Evolutionary conservation across 2,329 filamentous ascomycete genomes (phyloP), one percentile per base, ranked within the genome.

Genomic region (Claviceps humidiphila): DNA sequence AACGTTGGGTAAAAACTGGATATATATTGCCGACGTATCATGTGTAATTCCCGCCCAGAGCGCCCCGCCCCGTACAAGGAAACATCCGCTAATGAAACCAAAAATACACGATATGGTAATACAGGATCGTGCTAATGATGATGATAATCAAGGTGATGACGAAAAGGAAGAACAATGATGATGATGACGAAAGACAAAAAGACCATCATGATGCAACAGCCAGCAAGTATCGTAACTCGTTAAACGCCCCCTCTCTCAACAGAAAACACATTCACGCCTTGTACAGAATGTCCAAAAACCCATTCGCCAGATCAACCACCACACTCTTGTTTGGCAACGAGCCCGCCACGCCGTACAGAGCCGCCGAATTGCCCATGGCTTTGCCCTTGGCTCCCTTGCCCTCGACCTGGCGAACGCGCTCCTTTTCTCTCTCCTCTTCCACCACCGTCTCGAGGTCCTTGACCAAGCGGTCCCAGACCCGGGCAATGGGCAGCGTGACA

Each of bases 311-410:
- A 61, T 95, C 88, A 58, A 88, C 87, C 37, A 98, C 89, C 38
- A 98, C 84, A 59, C 86, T 89, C 78, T 97, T 97, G 66, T 98
- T 94, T 1, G 93, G 93, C 67, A 98, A 70, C 63, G 87, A 94
- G 5, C 93, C 93, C 0, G 93, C 93, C 53, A 98, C 90, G 51
- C 93, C 93, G 68, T 98, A 98, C 56, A 98, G 71, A 4, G 90
- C 90, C 1, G 89, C 87, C 14, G 88, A 82, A 65, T 95, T 87
- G 1, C 88, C 88, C 60, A 81, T 77, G 24, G 80, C 81, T 65
- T 82, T 81, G 39, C 81, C 83, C 67, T 82, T 78, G 37, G 71
- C 68, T 0, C 75, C 75, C 68, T 82, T 85, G 11, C 84, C 84
- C 69, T 88, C 82, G 1, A 81, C 83, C 44, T 81, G 73, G 49